Conservation (phyloP, 2,329 filamentous ascomycete genomes). For the Trichoderma citrinoviride region DNA sequence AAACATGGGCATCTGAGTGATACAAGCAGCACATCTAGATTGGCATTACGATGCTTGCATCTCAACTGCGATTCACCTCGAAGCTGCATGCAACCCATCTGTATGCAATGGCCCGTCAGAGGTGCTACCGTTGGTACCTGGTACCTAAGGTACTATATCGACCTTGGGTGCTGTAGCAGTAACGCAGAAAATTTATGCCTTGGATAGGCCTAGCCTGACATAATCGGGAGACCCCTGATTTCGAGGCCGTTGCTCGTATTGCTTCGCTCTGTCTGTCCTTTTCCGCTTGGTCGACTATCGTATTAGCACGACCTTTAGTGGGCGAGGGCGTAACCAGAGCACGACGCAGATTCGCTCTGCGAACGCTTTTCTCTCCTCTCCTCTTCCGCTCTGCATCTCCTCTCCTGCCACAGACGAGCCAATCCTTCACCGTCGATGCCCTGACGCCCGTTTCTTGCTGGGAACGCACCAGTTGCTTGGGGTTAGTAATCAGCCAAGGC, state of each 20-base stretch:
- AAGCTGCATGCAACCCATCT: no score
- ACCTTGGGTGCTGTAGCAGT: neutral
- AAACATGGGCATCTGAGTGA: neutral
- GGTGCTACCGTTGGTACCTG: no score
- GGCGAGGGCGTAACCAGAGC: neutral
- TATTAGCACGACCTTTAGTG: neutral
- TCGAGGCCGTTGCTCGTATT: slow-evolving; percentile 13
- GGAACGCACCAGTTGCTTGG: slow-evolving; percentile 11
- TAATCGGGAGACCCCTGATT: slow-evolving; percentile 20
- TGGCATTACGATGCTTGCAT: no score
- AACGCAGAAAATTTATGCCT: neutral
- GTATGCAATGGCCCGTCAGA: no score
- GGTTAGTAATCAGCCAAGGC: no score
- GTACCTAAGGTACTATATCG: no score
- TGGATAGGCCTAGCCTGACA: slow-evolving; percentile 4
- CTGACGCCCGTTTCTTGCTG: slow-evolving; percentile 16
- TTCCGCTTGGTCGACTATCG: neutral
- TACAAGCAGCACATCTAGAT: neutral
- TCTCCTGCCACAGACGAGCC: neutral
- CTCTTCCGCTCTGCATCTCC: neutral
- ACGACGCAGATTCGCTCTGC: neutral
- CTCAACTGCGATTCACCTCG: no score
- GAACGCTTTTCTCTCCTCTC: neutral
- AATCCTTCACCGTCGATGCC: slow-evolving; percentile 17
- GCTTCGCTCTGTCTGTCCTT: neutral